A percentile compares a stretch with the other conserved stretches of the same genome.
Conservation (phyloP, 2,329 filamentous ascomycete species). For the Aulographum hederae region DNA sequence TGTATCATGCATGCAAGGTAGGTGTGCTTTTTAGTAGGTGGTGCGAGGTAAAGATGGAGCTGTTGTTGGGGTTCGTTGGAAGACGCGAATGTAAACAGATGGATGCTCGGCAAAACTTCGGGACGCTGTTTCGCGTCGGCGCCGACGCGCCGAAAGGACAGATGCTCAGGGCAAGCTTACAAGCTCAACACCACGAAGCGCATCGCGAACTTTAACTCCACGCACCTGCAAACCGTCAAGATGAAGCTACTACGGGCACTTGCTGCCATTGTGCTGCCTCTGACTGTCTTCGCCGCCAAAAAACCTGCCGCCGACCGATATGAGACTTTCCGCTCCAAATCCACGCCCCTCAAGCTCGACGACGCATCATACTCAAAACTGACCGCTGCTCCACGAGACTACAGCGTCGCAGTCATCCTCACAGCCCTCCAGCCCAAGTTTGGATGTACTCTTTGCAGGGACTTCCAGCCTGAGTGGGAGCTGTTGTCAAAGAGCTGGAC, state of each 20-base stretch:
- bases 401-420: conserved; percentile 63
- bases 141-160: too few relatives aligned
- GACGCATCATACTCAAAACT: conserved; percentile 60
- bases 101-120: too few relatives aligned
- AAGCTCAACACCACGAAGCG: too few relatives aligned
- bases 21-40: too few relatives aligned
- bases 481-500: conserved; percentile 72
- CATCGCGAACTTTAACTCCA: too few relatives aligned
- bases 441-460: conserved; percentile 69
- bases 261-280: conserved; percentile 42
- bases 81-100: too few relatives aligned
- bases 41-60: too few relatives aligned
- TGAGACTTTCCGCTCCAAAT: conserved; percentile 49
- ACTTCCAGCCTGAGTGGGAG: conserved; percentile 92
- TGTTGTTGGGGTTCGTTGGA: too few relatives aligned
- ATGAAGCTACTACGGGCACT: conserved; percentile 54
- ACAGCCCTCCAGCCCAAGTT: conserved; percentile 74
- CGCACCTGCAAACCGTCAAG: too few relatives aligned
- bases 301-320: conserved; percentile 53
- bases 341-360: conserved; percentile 58
- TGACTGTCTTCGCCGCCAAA: conserved; percentile 43
- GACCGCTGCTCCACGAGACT: conserved; percentile 63
- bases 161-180: too few relatives aligned
- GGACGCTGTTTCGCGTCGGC: too few relatives aligned
- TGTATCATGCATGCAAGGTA: too few relatives aligned